A percentile compares a stretch with the other conserved stretches of the same genome.
phyloP scores from a whole-genome alignment of 441 rosid species.

The Bruguiera hainesii region DNA sequence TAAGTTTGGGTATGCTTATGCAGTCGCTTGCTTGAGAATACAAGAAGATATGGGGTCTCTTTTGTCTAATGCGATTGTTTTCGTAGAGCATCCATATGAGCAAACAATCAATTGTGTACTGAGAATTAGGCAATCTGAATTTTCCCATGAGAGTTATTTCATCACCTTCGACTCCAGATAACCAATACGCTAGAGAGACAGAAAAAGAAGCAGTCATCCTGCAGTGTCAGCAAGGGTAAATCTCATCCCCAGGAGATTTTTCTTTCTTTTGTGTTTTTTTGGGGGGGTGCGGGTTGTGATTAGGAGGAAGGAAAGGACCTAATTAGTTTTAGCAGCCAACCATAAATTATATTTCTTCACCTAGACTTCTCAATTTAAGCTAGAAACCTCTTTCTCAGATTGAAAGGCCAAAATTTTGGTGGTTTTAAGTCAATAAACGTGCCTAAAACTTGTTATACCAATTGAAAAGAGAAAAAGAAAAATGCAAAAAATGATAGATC shows the following conservation, averaged over 20 bases:
- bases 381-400: conserved; percentile 22
- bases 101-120: conserved; percentile 42
- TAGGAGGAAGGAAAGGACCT: neutral
- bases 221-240: no score
- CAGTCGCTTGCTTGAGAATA: conserved; percentile 32
- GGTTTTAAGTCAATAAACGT: no score
- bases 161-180: conserved; percentile 9
- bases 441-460: no score
- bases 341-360: conserved; percentile 49
- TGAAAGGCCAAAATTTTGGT: neutral
- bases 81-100: conserved; percentile 11
- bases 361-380: conserved; percentile 53
- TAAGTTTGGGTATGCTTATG: conserved; percentile 44
- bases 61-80: conserved; percentile 25
- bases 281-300: no score
- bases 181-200: no score
- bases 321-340: conserved; percentile 18
- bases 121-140: conserved; percentile 51
- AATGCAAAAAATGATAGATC: no score
- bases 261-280: no score
- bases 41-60: conserved; percentile 31
- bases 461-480: no score
- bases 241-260: neutral
- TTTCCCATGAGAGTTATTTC: conserved; percentile 8
- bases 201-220: no score